phyloP scores from a whole-genome alignment of 2,329 filamentous ascomycete genomes.

The Coniochaeta sp. region DNA sequence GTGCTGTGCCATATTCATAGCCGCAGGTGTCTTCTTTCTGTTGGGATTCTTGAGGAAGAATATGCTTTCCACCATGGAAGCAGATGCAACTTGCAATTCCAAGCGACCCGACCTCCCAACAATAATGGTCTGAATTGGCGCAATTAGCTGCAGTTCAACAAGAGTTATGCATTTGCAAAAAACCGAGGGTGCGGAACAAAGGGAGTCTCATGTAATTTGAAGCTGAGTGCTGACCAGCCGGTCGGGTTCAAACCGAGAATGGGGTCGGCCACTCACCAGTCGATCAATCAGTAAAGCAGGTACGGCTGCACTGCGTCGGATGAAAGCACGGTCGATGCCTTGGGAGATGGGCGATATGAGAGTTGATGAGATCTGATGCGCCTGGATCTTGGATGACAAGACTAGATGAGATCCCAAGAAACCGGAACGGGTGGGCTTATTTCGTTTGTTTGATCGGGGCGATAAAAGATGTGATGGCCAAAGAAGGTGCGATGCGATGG shows the following conservation, averaged over 20 bases:
- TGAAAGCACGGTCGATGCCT: not conserved
- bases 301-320: not conserved
- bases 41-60: not conserved
- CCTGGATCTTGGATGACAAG: not conserved
- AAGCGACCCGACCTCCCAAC: not conserved
- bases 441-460: not conserved
- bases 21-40: not conserved
- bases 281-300: too few species aligned
- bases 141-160: not conserved
- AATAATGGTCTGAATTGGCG: not conserved
- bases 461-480: not conserved
- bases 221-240: not conserved
- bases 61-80: not conserved
- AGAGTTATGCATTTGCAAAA: not conserved
- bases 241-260: not conserved
- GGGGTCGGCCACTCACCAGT: not conserved
- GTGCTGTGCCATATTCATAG: conserved; percentile 3
- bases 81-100: not conserved
- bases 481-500: not conserved
- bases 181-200: not conserved
- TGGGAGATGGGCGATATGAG: not conserved
- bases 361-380: not conserved
- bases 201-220: not conserved
- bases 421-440: not conserved
- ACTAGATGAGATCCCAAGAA: not conserved